phyloP scores from a whole-genome alignment of 805 yeast species.

The Maudiozyma bulderi region DNA sequence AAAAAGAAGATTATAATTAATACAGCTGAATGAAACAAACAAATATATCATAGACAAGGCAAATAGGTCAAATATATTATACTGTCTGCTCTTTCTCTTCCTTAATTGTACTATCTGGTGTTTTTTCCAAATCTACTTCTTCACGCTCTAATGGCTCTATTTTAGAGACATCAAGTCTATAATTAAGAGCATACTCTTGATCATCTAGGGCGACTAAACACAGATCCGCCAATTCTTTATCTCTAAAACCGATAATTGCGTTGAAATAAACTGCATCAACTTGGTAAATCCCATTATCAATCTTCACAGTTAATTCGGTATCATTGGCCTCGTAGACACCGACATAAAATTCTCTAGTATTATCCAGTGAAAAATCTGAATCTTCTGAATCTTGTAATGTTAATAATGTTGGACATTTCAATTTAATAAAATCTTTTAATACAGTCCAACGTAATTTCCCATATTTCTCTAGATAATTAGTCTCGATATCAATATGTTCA shows the following conservation, averaged over 20 bases:
- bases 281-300: slow-evolving; percentile 11
- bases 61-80: no score
- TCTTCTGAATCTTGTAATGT: slow-evolving; percentile 6
- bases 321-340: slow-evolving; percentile 28
- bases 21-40: no score
- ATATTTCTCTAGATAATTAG: slow-evolving; percentile 19
- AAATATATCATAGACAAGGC: no score
- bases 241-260: slow-evolving; percentile 29
- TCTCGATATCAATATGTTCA: slow-evolving; percentile 5
- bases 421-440: slow-evolving; percentile 30
- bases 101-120: not conserved
- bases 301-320: slow-evolving; percentile 8
- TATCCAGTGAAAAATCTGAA: slow-evolving; percentile 7
- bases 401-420: slow-evolving; percentile 23
- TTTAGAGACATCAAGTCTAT: slow-evolving; percentile 9
- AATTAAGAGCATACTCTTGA: slow-evolving; percentile 26
- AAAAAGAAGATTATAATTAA: no score
- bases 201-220: slow-evolving; percentile 19
- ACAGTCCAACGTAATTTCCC: slow-evolving; percentile 31
- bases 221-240: slow-evolving; percentile 20
- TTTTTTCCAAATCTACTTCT: not conserved
- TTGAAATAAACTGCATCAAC: slow-evolving; percentile 22
- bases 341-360: slow-evolving; percentile 29
- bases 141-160: slow-evolving; percentile 10
- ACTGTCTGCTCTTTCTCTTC: not conserved